phyloP scores from a whole-genome alignment of 2,329 filamentous ascomycete genomes.

The Xylariales sp. region DNA sequence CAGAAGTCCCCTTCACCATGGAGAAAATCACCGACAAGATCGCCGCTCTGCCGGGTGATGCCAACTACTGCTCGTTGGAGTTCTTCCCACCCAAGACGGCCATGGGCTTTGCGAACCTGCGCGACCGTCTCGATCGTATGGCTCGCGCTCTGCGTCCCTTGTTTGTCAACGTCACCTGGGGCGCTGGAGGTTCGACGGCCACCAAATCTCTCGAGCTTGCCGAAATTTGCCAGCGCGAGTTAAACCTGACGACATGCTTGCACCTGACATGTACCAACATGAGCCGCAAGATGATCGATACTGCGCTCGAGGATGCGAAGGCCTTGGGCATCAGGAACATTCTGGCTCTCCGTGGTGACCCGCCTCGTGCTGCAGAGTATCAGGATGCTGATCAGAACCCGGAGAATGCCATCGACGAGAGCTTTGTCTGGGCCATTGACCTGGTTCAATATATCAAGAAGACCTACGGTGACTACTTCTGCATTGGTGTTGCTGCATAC shows the following conservation, averaged over 20 bases:
- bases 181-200: slow-evolving; percentile 88
- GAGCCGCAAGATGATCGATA: slow-evolving; percentile 80
- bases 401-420: slow-evolving; percentile 62
- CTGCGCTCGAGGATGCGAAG: slow-evolving; percentile 86
- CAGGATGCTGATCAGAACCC: slow-evolving; percentile 54
- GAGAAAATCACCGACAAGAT: slow-evolving; percentile 96
- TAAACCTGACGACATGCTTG: slow-evolving; percentile 89
- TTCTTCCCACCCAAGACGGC: slow-evolving; percentile 98
- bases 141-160: slow-evolving; percentile 82
- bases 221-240: slow-evolving; percentile 88
- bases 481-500: slow-evolving; percentile 89
- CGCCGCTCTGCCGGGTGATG: slow-evolving; percentile 75
- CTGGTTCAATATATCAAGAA: slow-evolving; percentile 84
- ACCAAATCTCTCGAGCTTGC: slow-evolving; percentile 89
- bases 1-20: slow-evolving; percentile 46
- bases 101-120: slow-evolving; percentile 92
- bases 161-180: slow-evolving; percentile 98
- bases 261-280: slow-evolving; percentile 98
- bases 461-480: slow-evolving; percentile 90
- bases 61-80: slow-evolving; percentile 91
- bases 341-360: slow-evolving; percentile 84
- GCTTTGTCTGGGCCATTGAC: slow-evolving; percentile 86
- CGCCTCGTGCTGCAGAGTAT: slow-evolving; percentile 86
- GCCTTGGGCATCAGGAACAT: slow-evolving; percentile 90
- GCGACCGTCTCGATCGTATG: slow-evolving; percentile 92